Percentiles rank a stretch among this genome's conserved stretches.
phyloP scores from a whole-genome alignment of 2,329 filamentous ascomycete species.

The Calonectria henricotiae region DNA sequence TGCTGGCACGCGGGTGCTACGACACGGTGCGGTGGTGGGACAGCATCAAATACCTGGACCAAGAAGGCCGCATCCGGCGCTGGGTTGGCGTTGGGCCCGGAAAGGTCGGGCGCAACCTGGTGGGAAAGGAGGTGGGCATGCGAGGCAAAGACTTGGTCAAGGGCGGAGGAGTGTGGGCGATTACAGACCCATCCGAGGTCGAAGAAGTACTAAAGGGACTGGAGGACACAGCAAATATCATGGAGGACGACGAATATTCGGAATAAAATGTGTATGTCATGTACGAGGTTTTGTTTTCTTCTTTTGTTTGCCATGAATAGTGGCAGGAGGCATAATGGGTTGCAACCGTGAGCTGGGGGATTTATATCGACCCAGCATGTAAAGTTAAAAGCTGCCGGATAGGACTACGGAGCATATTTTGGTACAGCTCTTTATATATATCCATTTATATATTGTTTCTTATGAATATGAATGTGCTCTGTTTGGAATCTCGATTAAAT shows the following conservation, averaged over 20 bases:
- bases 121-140: slow-evolving; percentile 96
- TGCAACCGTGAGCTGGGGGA: slow-evolving; percentile 20
- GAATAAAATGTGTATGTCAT: slow-evolving; percentile 41
- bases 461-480: not conserved
- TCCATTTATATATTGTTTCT: not conserved
- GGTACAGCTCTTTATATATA: not conserved
- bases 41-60: slow-evolving; percentile 90
- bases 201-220: slow-evolving; percentile 78
- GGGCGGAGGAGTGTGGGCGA: slow-evolving; percentile 93
- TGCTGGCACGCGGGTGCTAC: slow-evolving; percentile 86
- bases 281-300: slow-evolving; percentile 25
- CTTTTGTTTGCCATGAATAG: not conserved
- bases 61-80: slow-evolving; percentile 83
- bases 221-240: slow-evolving; percentile 74
- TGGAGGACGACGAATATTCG: slow-evolving; percentile 66
- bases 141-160: slow-evolving; percentile 83
- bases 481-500: not conserved
- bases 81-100: slow-evolving; percentile 96
- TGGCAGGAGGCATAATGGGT: slow-evolving; percentile 21
- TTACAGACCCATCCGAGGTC: slow-evolving; percentile 84
- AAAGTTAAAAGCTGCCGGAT: slow-evolving; percentile 21
- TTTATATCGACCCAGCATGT: slow-evolving; percentile 25
- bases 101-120: slow-evolving; percentile 92
- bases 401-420: slow-evolving; percentile 15
- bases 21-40: slow-evolving; percentile 97